These are phyloP conservation scores for Lachnellula hyalina DNA, from an alignment of 2,329 filamentous ascomycete genomes.

Conservation along the genomic window DNA sequence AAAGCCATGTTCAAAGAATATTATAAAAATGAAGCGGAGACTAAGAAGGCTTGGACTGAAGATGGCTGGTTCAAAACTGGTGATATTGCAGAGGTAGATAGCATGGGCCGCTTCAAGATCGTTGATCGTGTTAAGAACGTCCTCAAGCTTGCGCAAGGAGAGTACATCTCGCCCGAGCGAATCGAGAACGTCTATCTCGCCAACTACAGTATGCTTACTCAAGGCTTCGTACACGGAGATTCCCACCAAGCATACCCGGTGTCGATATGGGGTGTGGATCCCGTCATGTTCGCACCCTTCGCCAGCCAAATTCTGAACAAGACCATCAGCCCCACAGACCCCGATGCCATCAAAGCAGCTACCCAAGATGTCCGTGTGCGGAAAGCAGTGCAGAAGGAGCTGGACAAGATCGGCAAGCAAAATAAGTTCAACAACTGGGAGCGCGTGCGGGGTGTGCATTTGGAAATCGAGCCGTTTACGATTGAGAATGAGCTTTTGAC, in stretches of 20 bases:
- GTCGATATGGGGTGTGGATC: constrained; percentile 81
- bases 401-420: constrained; percentile 73
- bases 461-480: constrained; percentile 85
- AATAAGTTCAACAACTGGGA: constrained; percentile 93
- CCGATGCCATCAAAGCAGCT: constrained; percentile 61
- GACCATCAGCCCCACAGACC: constrained; percentile 58
- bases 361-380: constrained; percentile 65
- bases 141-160: constrained; percentile 95
- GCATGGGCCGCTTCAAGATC: constrained; percentile 81
- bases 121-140: constrained; percentile 98
- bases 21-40: constrained; percentile 86
- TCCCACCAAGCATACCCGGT: constrained; percentile 76
- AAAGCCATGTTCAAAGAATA: constrained; percentile 80
- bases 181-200: constrained; percentile 93
- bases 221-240: constrained; percentile 89
- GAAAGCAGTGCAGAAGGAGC: constrained; percentile 68
- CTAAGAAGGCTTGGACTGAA: constrained; percentile 69
- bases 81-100: constrained; percentile 83
- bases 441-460: constrained; percentile 65
- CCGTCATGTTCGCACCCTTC: constrained; percentile 74
- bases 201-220: constrained; percentile 69
- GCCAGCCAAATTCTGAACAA: constrained; percentile 71
- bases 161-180: constrained; percentile 95
- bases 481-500: constrained; percentile 89
- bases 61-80: constrained; percentile 98